Conservation (phyloP, 306 rosid species). For the Fragaria iinumae region DNA sequence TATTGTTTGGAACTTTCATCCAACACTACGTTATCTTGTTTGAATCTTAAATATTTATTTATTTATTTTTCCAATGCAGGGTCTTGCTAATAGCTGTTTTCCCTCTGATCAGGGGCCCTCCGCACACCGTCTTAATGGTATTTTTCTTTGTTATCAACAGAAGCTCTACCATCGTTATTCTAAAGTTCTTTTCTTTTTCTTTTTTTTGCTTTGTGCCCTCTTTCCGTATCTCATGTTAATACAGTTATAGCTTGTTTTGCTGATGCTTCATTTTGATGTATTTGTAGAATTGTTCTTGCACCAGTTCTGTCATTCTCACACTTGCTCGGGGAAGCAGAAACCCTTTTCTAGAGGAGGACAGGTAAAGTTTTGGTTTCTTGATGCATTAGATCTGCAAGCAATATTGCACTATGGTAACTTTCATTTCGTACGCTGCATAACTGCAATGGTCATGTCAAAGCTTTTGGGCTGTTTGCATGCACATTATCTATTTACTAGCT, state of each 20-base stretch:
- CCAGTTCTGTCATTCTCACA: constrained; percentile 90
- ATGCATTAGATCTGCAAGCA: constrained; percentile 10
- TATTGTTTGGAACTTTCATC: background rate
- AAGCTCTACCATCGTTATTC: constrained; percentile 14
- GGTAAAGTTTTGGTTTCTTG: constrained; percentile 46
- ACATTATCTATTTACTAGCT: constrained; percentile 18
- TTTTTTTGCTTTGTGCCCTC: background rate
- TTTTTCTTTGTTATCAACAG: constrained; percentile 17
- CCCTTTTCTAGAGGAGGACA: constrained; percentile 85
- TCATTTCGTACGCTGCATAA: constrained; percentile 15
- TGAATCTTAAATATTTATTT: constrained; percentile 16
- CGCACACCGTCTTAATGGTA: constrained; percentile 84
- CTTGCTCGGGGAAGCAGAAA: constrained; percentile 75
- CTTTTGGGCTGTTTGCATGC: background rate
- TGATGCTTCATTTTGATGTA: constrained; percentile 29
- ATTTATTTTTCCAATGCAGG: constrained; percentile 43
- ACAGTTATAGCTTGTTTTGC: constrained; percentile 18
- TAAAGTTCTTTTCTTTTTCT: constrained; percentile 2
- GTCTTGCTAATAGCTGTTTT: constrained; percentile 80
- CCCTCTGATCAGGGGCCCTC: constrained; percentile 64
- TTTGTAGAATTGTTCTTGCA: constrained; percentile 77
- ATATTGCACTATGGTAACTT: constrained; percentile 3
- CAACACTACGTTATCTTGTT: background rate
- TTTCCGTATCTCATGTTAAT: background rate
- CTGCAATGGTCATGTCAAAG: constrained; percentile 20